phyloP scores from a whole-genome alignment of 2,329 filamentous ascomycete genomes.

The Mycocentrospora acerina region DNA sequence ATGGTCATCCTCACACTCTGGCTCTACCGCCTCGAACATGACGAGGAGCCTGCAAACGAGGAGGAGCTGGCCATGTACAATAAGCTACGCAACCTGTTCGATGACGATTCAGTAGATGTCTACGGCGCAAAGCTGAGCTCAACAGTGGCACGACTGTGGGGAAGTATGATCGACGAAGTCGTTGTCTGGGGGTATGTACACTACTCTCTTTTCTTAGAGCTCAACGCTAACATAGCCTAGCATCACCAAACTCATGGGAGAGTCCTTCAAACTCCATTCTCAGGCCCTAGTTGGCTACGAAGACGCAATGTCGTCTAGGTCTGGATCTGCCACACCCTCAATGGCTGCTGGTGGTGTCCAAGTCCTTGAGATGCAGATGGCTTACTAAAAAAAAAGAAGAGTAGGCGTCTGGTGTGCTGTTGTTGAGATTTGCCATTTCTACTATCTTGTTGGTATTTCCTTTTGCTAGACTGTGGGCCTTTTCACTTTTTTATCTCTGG shows the following conservation, averaged over 20 bases:
- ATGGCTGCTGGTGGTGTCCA: conserved; percentile 45
- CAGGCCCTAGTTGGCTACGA: conserved; percentile 94
- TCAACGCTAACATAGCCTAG: conserved; percentile 56
- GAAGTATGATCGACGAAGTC: conserved; percentile 96
- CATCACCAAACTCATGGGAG: conserved; percentile 93
- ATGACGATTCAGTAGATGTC: conserved; percentile 82
- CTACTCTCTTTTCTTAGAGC: not conserved
- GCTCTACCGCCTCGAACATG: conserved; percentile 99
- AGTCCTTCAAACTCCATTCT: conserved; percentile 95
- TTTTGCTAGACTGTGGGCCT: conserved; percentile 34
- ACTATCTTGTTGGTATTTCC: conserved; percentile 17
- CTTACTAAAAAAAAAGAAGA: conserved; percentile 33
- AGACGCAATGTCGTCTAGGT: conserved; percentile 64
- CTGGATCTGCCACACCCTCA: conserved; percentile 45
- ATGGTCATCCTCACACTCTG: conserved; percentile 98
- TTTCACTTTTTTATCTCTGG: conserved; percentile 14
- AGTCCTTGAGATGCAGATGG: conserved; percentile 47
- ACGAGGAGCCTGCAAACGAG: conserved; percentile 84
- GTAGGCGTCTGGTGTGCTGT: conserved; percentile 1
- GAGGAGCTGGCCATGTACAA: conserved; percentile 89
- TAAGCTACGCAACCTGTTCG: conserved; percentile 86
- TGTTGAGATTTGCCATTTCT: conserved; percentile 22
- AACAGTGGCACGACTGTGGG: conserved; percentile 94
- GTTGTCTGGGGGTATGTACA: conserved; percentile 93
- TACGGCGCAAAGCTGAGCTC: conserved; percentile 86